Evolutionary conservation across 768 basidiomycete genomes (phyloP).

Genomic region (Sistotremastrum suecicum): DNA sequence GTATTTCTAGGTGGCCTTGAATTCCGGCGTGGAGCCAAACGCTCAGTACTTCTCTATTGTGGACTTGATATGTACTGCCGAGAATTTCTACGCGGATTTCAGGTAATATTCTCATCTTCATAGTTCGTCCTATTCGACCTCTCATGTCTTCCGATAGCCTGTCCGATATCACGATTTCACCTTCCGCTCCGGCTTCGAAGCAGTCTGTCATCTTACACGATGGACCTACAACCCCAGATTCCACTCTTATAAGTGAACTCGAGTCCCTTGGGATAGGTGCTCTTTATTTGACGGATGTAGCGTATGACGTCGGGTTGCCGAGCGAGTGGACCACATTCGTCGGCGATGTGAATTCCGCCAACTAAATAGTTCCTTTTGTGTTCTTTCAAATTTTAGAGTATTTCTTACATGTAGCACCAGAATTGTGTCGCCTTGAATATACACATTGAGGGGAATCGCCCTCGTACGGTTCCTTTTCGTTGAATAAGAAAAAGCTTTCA

Average conservation of each 20-base stretch:
- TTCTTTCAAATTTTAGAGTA: too few species aligned
- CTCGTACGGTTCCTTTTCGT: too few species aligned
- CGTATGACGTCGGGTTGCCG: too few species aligned
- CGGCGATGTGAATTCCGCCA: too few species aligned
- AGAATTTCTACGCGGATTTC: conserved; percentile 17
- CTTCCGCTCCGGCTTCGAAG: conserved; percentile 11
- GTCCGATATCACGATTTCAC: conserved; percentile 10
- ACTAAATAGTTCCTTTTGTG: too few species aligned
- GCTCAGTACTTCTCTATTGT: conserved; percentile 16
- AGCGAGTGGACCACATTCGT: too few species aligned
- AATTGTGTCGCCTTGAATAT: too few species aligned
- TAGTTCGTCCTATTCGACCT: too few species aligned
- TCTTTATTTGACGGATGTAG: conserved; percentile 18
- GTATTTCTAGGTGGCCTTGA: conserved; percentile 14
- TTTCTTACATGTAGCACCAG: too few species aligned
- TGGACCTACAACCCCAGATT: conserved; percentile 14
- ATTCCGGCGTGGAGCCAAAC: conserved; percentile 14
- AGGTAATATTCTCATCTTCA: conserved; percentile 10
- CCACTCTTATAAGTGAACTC: conserved; percentile 12
- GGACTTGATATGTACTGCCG: conserved; percentile 18
- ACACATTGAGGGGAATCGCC: too few species aligned
- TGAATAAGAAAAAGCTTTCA: too few species aligned
- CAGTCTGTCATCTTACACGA: conserved; percentile 20
- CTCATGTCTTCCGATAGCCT: conserved; percentile 7
- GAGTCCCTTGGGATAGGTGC: conserved; percentile 13